These are phyloP conservation scores for Microsporum ferrugineum DNA, from an alignment of 2,329 filamentous ascomycete species.

Conservation along the genomic window DNA sequence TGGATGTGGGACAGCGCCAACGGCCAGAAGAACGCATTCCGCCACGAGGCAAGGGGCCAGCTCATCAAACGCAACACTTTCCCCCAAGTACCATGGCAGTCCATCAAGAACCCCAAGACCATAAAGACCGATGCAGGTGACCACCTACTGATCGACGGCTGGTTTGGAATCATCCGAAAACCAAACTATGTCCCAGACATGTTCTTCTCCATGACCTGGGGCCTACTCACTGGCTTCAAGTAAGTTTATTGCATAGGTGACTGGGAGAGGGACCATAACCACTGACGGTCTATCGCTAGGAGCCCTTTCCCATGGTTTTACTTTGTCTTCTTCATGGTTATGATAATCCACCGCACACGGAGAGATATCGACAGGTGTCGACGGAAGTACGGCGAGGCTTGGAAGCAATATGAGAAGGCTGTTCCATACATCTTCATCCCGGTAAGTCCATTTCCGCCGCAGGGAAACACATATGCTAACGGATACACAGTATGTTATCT, in stretches of 20 bases:
- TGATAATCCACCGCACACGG: slow-evolving; percentile 68
- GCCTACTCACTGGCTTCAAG: slow-evolving; percentile 63
- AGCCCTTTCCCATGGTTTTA: slow-evolving; percentile 88
- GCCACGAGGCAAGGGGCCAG: slow-evolving; percentile 57
- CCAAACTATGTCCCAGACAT: slow-evolving; percentile 71
- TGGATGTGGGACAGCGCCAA: slow-evolving; percentile 90
- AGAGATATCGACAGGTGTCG: slow-evolving; percentile 67
- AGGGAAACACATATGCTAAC: not conserved
- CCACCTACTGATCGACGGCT: slow-evolving; percentile 70
- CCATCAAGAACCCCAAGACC: slow-evolving; percentile 64
- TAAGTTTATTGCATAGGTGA: not conserved
- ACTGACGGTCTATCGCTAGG: slow-evolving; percentile 17
- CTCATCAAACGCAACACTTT: slow-evolving; percentile 62
- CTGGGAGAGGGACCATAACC: not conserved
- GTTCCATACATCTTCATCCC: slow-evolving; percentile 82
- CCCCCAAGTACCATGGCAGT: slow-evolving; percentile 79
- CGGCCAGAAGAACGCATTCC: slow-evolving; percentile 88
- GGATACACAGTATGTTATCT: not conserved
- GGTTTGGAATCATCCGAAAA: slow-evolving; percentile 59
- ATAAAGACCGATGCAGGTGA: slow-evolving; percentile 64
- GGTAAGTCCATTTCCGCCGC: slow-evolving; percentile 29
- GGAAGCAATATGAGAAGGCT: slow-evolving; percentile 66
- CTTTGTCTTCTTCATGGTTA: slow-evolving; percentile 63
- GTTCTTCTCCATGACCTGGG: slow-evolving; percentile 68
- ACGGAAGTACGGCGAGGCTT: slow-evolving; percentile 69